Conservation (phyloP, 2,329 filamentous ascomycete species). For the Drechmeria coniospora region DNA sequence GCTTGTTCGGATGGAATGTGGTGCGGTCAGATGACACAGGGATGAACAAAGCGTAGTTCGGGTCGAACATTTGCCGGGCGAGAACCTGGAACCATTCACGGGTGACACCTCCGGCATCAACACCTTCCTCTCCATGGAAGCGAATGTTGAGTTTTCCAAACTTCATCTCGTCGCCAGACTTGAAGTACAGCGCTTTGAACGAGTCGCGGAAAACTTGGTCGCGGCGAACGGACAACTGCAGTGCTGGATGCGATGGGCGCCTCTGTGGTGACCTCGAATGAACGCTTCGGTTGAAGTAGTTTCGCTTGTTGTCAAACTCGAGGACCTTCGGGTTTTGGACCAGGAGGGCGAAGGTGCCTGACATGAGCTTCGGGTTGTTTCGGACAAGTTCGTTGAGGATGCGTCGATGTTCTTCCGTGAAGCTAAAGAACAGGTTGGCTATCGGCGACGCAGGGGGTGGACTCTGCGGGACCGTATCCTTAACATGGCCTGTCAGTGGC, state of each 20-base stretch:
- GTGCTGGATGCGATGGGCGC: conserved; percentile 52
- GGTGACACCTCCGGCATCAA: conserved; percentile 93
- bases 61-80: conserved; percentile 95
- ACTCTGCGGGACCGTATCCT: conserved; percentile 60
- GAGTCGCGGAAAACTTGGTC: conserved; percentile 97
- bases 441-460: conserved; percentile 65
- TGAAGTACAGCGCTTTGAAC: conserved; percentile 97
- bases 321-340: conserved; percentile 98
- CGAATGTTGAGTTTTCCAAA: conserved; percentile 96
- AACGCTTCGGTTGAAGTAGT: conserved; percentile 91
- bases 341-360: conserved; percentile 84
- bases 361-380: conserved; percentile 96
- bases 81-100: conserved; percentile 99
- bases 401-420: conserved; percentile 93
- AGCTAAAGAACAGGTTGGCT: conserved; percentile 87
- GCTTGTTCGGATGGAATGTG: conserved; percentile 94
- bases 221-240: conserved; percentile 80
- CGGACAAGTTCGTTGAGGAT: conserved; percentile 96
- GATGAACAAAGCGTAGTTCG: conserved; percentile 91
- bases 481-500: too few relatives aligned
- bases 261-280: conserved; percentile 53
- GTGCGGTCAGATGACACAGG: conserved; percentile 94
- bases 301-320: conserved; percentile 98
- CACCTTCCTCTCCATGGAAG: conserved; percentile 93
- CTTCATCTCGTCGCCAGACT: conserved; percentile 92